Evolutionary conservation across 1,139 yeast genomes (phyloP).

Genomic region (Pichia sp.): DNA sequence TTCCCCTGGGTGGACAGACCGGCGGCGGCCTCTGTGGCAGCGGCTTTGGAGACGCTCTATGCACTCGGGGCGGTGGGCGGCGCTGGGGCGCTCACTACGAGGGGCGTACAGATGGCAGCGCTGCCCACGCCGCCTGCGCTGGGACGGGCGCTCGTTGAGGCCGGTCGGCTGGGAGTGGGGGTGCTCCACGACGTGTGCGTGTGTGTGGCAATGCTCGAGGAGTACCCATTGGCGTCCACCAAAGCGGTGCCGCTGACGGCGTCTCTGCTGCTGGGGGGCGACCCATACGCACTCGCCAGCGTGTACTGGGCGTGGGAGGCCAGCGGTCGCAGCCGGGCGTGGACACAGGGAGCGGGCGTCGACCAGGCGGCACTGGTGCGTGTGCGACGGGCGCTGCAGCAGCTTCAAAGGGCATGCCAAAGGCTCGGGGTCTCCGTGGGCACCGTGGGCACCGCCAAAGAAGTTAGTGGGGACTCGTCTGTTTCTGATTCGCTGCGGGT

Average conservation of each 20-base stretch:
- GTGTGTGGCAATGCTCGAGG: slow-evolving; percentile 78
- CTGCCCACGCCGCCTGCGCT: slow-evolving; percentile 91
- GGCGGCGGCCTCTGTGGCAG: slow-evolving; percentile 59
- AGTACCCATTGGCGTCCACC: slow-evolving; percentile 46
- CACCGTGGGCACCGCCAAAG: too few relatives aligned
- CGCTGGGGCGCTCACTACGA: slow-evolving; percentile 65
- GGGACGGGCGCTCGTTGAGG: slow-evolving; percentile 64
- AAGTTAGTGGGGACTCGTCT: neutral
- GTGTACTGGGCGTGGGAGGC: slow-evolving; percentile 74
- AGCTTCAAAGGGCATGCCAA: slow-evolving; percentile 51
- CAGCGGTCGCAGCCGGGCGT: slow-evolving; percentile 60
- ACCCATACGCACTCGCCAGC: slow-evolving; percentile 68
- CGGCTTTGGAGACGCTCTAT: slow-evolving; percentile 72
- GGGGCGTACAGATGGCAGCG: slow-evolving; percentile 84
- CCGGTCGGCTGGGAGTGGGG: slow-evolving; percentile 72
- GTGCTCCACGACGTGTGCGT: slow-evolving; percentile 63
- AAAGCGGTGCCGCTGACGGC: too few relatives aligned
- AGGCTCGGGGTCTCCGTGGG: slow-evolving; percentile 7
- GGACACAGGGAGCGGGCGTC: slow-evolving; percentile 85
- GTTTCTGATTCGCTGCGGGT: neutral
- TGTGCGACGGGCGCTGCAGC: slow-evolving; percentile 68
- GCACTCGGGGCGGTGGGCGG: slow-evolving; percentile 83
- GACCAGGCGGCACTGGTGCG: slow-evolving; percentile 69
- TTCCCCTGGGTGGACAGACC: slow-evolving; percentile 92
- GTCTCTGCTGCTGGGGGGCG: too few relatives aligned